Conservation (phyloP, 2,329 filamentous ascomycete genomes). For the Fusarium aywerte region DNA sequence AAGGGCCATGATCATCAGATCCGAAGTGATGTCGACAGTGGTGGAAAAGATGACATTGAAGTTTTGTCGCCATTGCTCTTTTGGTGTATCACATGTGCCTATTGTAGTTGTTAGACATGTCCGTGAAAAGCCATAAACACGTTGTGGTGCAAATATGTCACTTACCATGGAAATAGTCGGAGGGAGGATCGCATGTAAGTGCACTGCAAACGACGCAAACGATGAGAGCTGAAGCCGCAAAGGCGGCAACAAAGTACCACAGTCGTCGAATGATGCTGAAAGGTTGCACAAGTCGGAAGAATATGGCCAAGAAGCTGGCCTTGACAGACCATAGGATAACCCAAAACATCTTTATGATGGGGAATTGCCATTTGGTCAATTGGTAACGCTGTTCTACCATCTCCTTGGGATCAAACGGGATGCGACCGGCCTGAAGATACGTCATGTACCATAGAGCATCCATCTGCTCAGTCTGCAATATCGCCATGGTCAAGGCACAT, state of each 20-base stretch:
- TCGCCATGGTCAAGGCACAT: constrained; percentile 20
- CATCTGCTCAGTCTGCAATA: constrained; percentile 30
- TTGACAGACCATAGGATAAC: constrained; percentile 30
- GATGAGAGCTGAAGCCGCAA: not conserved
- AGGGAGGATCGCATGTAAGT: constrained; percentile 19
- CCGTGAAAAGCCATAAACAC: fast-evolving
- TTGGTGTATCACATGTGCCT: constrained; percentile 13
- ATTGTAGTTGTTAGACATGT: fast-evolving
- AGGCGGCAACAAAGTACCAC: constrained; percentile 20
- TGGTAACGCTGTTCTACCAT: not conserved
- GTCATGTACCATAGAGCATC: constrained; percentile 28
- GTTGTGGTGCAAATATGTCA: fast-evolving
- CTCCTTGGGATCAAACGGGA: not conserved
- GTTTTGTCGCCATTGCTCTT: constrained; percentile 10
- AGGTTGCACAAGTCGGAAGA: constrained; percentile 17
- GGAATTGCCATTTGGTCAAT: constrained; percentile 22
- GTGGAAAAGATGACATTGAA: constrained; percentile 30
- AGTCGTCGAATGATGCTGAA: constrained; percentile 6
- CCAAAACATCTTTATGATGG: constrained; percentile 32
- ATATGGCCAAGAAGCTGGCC: constrained; percentile 22
- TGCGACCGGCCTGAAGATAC: constrained; percentile 1
- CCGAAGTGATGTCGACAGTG: constrained; percentile 13
- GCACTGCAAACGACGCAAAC: constrained; percentile 18
- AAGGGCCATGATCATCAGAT: constrained; percentile 31
- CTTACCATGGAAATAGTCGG: constrained; percentile 16